Evolutionary conservation across 257 asterid genomes (phyloP).

Genomic region (Nicotiana tabacum): DNA sequence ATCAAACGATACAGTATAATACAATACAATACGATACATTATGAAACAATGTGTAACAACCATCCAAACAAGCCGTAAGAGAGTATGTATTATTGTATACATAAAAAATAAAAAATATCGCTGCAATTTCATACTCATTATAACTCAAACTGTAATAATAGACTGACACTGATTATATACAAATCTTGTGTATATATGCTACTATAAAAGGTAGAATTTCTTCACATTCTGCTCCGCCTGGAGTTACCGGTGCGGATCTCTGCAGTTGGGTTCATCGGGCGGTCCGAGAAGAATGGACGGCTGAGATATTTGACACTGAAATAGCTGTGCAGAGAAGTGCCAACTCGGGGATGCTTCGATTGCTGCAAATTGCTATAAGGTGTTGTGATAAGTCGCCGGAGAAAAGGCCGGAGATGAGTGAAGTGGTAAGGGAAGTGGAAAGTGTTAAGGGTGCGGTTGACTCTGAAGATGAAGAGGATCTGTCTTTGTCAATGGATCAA

Average conservation of each 20-base stretch:
- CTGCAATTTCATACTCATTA: too few relatives aligned
- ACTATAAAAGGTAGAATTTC: conserved; percentile 37
- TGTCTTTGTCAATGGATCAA: conserved; percentile 38
- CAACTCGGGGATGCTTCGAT: conserved; percentile 53
- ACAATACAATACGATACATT: too few relatives aligned
- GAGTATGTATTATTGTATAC: too few relatives aligned
- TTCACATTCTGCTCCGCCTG: conserved; percentile 47
- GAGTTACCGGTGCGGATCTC: conserved; percentile 53
- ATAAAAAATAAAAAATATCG: too few relatives aligned
- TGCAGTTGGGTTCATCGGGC: conserved; percentile 78
- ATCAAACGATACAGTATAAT: too few relatives aligned
- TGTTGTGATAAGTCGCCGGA: conserved; percentile 67
- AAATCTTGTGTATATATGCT: not conserved
- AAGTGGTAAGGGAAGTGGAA: conserved; percentile 54
- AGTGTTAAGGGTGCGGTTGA: conserved; percentile 29
- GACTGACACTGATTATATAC: too few relatives aligned
- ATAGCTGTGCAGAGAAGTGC: conserved; percentile 61
- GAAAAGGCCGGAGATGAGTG: conserved; percentile 56
- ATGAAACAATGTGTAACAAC: too few relatives aligned
- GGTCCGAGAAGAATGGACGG: conserved; percentile 92
- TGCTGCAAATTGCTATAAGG: conserved; percentile 56
- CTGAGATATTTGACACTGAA: conserved; percentile 81
- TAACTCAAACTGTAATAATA: too few relatives aligned
- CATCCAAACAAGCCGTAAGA: too few relatives aligned
- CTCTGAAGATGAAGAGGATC: conserved; percentile 50